Evolutionary conservation across 768 basidiomycete species (phyloP), one percentile per base, ranked within the genome.

Genomic region (Pulveroboletus ravenelii): DNA sequence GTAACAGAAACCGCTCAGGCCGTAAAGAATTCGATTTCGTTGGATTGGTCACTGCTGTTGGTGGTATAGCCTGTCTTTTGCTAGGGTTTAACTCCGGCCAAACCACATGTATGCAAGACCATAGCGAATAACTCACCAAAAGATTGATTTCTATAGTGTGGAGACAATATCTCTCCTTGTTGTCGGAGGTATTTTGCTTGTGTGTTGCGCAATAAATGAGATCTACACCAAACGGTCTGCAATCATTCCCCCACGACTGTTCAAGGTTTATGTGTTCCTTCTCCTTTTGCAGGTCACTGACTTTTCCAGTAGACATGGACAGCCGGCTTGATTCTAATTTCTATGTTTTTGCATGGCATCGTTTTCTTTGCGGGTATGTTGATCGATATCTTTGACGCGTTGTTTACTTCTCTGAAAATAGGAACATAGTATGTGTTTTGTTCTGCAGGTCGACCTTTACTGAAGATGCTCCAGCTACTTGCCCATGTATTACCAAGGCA

Each of bases 401-500:
- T 52, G 15, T 31, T 52, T 32, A 44, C 42, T 38, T 39, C 5
- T 7, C 43, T 30, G 25, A 44, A 38, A 39, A 50, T 45, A 68
- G 64, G 34, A 46, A 58, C 47, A 62, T 70, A 62, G 64, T 68
- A 42, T 12, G 64, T 51, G 46, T 50, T 7, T 47, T 25, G 13
- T 12, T 15, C 10, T 46, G 4, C 1, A 10, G 6, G 10, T 2
- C 39, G 12, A 32, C 35, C 23, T 23, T 12, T 41, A 46, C 34
- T 64, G 27, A 66, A 35, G 6, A 25, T 10, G 45, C 13, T 35
- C 25, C 25, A 68, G 65, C 48, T 74, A 75, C 45, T 45, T 74
- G 32, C 74, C 74, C 5, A 55, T 74, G 45, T 74, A 73, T 52
- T 75, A 69, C 46, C 74, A 74, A 55, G 66, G 64, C 30, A 50